phyloP scores from a whole-genome alignment of 441 rosid genomes.

The Pelargonium myrrhifolium region DNA sequence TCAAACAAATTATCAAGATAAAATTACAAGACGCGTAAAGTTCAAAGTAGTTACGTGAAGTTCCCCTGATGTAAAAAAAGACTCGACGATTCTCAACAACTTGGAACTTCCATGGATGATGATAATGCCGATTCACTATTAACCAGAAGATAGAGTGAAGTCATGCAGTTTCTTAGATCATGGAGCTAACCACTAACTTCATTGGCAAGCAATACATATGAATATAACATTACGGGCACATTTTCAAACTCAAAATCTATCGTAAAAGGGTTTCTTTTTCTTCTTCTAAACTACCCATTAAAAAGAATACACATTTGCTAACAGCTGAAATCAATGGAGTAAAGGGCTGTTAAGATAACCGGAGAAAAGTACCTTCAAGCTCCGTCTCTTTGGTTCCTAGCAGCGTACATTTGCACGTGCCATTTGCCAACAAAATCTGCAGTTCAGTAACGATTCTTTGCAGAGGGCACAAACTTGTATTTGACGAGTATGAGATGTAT shows the following conservation, averaged over 20 bases:
- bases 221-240: background rate
- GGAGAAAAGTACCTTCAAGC: constrained; percentile 3
- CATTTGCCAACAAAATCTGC: background rate
- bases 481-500: background rate
- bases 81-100: too few species aligned
- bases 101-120: too few species aligned
- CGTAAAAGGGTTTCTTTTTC: background rate
- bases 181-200: background rate
- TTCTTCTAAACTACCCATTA: background rate
- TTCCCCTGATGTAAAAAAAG: too few species aligned
- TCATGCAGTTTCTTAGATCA: background rate
- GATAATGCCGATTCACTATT: too few species aligned
- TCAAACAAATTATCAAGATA: background rate
- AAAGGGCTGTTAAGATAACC: background rate
- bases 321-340: background rate
- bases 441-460: too few species aligned
- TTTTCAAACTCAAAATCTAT: background rate
- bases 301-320: too few species aligned
- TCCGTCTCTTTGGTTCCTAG: background rate
- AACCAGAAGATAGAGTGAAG: background rate
- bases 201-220: background rate
- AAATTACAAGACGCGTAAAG: too few species aligned
- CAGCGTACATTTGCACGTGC: background rate
- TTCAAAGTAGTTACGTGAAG: too few species aligned
- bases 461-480: background rate